Percentiles rank a stretch among this genome's conserved stretches.
phyloP scores from a whole-genome alignment of 441 rosid species.

The Aleurites moluccanus region DNA sequence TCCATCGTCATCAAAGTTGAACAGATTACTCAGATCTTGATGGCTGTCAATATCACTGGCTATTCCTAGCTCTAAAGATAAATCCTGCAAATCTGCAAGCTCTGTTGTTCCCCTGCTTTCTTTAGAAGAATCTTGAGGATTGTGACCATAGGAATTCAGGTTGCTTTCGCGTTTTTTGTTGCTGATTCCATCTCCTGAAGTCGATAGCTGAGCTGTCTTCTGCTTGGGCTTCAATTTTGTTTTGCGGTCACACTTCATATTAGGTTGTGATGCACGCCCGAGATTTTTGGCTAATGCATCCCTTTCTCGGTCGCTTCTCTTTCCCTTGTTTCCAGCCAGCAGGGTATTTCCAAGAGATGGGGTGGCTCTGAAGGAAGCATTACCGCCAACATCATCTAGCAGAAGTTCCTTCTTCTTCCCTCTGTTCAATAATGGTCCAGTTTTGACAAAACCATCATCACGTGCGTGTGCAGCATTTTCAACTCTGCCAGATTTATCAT shows the following conservation, averaged over 20 bases:
- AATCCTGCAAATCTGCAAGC: constrained; percentile 35
- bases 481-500: constrained; percentile 28
- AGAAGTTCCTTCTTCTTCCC: constrained; percentile 56
- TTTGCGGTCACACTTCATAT: constrained; percentile 50
- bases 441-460: constrained; percentile 39
- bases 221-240: constrained; percentile 58
- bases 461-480: constrained; percentile 18
- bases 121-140: constrained; percentile 21
- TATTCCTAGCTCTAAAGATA: constrained; percentile 42
- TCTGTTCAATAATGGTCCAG: constrained; percentile 41
- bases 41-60: constrained; percentile 28
- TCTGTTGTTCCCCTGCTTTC: constrained; percentile 33
- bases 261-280: constrained; percentile 33
- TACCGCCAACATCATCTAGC: constrained; percentile 52
- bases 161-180: constrained; percentile 35
- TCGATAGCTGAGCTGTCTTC: constrained; percentile 45
- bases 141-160: constrained; percentile 17
- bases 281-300: constrained; percentile 29
- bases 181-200: constrained; percentile 38
- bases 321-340: constrained; percentile 53
- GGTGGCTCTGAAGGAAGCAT: constrained; percentile 40
- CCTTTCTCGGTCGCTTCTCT: constrained; percentile 62
- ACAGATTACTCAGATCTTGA: constrained; percentile 43
- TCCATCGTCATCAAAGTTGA: constrained; percentile 52
- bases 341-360: constrained; percentile 35